Evolutionary conservation across 208 protist species (phyloP).

Genomic region (Naegleria fowleri): DNA sequence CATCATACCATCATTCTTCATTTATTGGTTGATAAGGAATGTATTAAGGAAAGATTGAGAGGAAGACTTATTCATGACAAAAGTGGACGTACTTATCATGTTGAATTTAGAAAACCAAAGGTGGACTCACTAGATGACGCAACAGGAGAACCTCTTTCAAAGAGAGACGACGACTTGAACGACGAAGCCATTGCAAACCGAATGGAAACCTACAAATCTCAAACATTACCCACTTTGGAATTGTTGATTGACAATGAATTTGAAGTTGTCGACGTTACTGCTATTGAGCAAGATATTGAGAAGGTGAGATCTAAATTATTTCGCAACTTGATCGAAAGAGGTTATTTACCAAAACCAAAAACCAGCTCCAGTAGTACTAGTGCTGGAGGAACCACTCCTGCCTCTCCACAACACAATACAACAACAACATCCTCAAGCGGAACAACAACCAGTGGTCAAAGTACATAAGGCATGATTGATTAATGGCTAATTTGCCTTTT

Average conservation of each 20-base stretch:
- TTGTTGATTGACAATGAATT: neutral
- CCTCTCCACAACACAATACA: neutral
- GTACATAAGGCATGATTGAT: neutral
- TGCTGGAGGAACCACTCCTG: neutral
- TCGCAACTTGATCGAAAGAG: neutral
- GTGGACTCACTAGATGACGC: neutral
- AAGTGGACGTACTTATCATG: conserved; percentile 1
- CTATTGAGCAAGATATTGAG: conserved; percentile 1
- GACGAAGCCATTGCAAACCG: neutral
- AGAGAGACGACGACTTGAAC: conserved; percentile 2
- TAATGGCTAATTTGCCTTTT: neutral
- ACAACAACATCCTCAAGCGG: neutral
- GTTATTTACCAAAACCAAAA: neutral
- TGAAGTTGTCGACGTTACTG: neutral
- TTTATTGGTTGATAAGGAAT: neutral
- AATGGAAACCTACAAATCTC: neutral
- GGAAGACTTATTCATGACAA: conserved; percentile 25
- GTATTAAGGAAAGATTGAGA: conserved; percentile 6
- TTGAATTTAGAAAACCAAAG: neutral
- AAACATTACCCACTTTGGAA: conserved; percentile 10
- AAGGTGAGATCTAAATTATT: neutral
- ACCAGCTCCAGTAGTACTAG: neutral
- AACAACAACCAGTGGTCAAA: neutral
- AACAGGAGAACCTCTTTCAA: neutral
- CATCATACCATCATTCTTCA: neutral